Conservation (phyloP, 495 filamentous ascomycete species). For the Massariosphaeria phaeospora region DNA sequence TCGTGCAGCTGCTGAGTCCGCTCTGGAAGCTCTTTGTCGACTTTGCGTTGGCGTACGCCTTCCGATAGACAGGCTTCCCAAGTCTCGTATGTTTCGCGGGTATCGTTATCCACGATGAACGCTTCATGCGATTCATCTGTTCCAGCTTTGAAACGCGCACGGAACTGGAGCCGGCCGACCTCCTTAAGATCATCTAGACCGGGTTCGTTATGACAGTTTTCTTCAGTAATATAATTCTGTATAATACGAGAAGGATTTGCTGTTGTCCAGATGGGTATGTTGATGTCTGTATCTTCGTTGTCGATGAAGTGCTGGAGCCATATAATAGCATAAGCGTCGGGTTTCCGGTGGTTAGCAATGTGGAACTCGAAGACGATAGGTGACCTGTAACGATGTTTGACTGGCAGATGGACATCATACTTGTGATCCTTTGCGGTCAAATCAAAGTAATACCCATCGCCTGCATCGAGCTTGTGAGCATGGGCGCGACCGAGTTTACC, state of each 20-base stretch:
- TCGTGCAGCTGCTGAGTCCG: conserved; percentile 69
- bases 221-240: conserved; percentile 84
- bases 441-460: conserved; percentile 63
- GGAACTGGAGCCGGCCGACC: conserved; percentile 75
- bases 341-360: conserved; percentile 57
- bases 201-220: conserved; percentile 58
- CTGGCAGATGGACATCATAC: conserved; percentile 66
- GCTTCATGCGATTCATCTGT: conserved; percentile 80
- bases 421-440: conserved; percentile 53
- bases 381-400: conserved; percentile 81
- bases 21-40: conserved; percentile 62
- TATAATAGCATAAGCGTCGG: conserved; percentile 69
- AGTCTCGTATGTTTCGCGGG: conserved; percentile 85
- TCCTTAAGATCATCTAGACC: conserved; percentile 67
- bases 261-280: conserved; percentile 83
- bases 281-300: conserved; percentile 66
- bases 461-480: conserved; percentile 53
- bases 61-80: conserved; percentile 88
- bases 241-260: conserved; percentile 65
- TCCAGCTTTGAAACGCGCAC: conserved; percentile 76
- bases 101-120: conserved; percentile 83
- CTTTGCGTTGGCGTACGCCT: conserved; percentile 66
- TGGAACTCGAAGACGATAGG: conserved; percentile 88
- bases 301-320: conserved; percentile 86
- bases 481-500: conserved; percentile 60